Evolutionary conservation across 2,329 filamentous ascomycete genomes (phyloP).

Genomic region (Hymenoscyphus scutula): DNA sequence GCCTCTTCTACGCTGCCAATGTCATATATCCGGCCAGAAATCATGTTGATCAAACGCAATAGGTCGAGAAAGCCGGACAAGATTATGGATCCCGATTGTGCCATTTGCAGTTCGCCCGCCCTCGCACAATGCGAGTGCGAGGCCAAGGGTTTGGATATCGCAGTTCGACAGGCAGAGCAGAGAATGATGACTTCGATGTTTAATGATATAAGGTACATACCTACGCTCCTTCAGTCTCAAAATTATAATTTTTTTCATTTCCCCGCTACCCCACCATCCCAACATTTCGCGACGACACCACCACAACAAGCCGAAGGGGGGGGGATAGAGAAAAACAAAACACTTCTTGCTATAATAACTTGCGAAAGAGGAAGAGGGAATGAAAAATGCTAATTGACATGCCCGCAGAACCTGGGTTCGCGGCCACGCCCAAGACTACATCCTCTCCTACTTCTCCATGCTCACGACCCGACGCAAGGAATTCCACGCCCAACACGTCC

Average conservation of each 20-base stretch:
- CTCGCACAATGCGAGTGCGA: constrained; percentile 62
- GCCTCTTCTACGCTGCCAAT: constrained; percentile 14
- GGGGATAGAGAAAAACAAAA: background rate
- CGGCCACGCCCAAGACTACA: constrained; percentile 64
- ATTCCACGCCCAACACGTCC: constrained; percentile 54
- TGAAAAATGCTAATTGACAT: background rate
- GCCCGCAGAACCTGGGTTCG: constrained; percentile 59
- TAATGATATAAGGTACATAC: constrained; percentile 59
- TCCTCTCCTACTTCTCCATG: constrained; percentile 62
- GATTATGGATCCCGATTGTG: constrained; percentile 69
- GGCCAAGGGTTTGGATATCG: constrained; percentile 61
- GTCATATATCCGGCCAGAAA: constrained; percentile 27
- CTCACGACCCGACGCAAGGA: constrained; percentile 61
- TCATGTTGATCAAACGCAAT: constrained; percentile 34
- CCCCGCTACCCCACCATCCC: background rate
- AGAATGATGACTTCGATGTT: constrained; percentile 63
- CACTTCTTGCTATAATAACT: too few relatives aligned
- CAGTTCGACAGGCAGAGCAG: constrained; percentile 61
- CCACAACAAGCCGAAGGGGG: background rate
- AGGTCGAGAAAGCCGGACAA: constrained; percentile 42
- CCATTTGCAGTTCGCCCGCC: constrained; percentile 62
- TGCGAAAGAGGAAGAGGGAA: background rate
- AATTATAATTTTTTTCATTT: background rate
- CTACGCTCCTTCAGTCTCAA: background rate
- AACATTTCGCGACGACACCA: background rate